Conservation (phyloP, 805 yeast genomes). For the Cyberlindnera nakhonratchasimensis region DNA sequence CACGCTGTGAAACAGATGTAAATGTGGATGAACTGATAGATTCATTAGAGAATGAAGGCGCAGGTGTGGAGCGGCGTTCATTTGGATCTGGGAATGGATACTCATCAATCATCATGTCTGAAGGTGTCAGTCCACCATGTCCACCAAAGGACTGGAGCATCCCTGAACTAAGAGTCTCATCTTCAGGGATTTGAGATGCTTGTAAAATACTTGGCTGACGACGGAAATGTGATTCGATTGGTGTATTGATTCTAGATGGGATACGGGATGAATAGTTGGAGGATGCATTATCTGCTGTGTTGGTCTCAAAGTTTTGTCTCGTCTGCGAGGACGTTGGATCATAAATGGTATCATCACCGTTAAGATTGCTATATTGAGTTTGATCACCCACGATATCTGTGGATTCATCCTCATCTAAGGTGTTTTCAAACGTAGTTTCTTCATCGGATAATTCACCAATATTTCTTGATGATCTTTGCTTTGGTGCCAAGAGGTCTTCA, state of each 20-base stretch:
- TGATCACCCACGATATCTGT: background rate
- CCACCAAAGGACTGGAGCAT: constrained; percentile 6
- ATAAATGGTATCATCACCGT: background rate
- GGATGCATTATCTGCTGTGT: constrained; percentile 21
- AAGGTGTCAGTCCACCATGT: constrained; percentile 2
- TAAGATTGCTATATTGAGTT: background rate
- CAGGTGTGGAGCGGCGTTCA: constrained; percentile 26
- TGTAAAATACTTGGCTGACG: constrained; percentile 17
- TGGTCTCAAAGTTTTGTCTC: background rate
- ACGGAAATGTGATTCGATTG: constrained; percentile 15
- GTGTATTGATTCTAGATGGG: constrained; percentile 21
- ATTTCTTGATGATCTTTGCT: background rate
- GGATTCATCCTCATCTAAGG: constrained; percentile 4
- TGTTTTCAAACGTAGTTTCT: constrained; percentile 4
- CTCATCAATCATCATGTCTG: constrained; percentile 11
- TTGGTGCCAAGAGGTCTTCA: constrained; percentile 10
- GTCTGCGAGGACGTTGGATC: background rate
- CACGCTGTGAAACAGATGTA: constrained; percentile 77
- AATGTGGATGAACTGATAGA: constrained; percentile 49
- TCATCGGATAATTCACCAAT: constrained; percentile 12
- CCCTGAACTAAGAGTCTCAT: background rate
- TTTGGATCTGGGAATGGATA: constrained; percentile 26
- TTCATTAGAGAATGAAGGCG: constrained; percentile 32
- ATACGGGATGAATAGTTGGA: constrained; percentile 24
- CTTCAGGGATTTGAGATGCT: constrained; percentile 18